Conservation (phyloP, 495 filamentous ascomycete genomes). For the Ramalina peruviana region DNA sequence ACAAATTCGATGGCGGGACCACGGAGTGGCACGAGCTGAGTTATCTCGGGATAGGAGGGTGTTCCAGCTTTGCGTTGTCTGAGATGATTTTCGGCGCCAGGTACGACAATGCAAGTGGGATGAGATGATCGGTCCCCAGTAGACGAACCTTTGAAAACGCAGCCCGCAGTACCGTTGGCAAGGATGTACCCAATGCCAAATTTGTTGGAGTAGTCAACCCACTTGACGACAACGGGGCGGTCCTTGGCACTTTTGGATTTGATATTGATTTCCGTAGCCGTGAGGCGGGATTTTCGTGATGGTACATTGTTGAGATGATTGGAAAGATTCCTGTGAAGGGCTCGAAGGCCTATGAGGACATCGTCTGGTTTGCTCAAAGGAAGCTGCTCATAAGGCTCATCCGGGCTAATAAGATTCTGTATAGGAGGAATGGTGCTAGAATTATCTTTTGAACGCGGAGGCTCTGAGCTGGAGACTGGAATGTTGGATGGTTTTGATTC, state of each 20-base stretch:
- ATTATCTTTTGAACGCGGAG: not conserved
- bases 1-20: slow-evolving; percentile 63
- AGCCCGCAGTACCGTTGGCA: slow-evolving; percentile 71
- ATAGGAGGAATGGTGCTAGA: not conserved
- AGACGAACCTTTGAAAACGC: slow-evolving; percentile 49
- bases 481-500: not conserved
- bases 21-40: slow-evolving; percentile 51
- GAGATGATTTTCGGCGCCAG: slow-evolving; percentile 41
- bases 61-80: slow-evolving; percentile 10
- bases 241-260: slow-evolving; percentile 5
- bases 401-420: slow-evolving; percentile 31
- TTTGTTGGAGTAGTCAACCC: slow-evolving; percentile 91
- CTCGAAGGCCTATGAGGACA: slow-evolving; percentile 34
- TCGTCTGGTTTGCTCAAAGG: slow-evolving; percentile 36
- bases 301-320: slow-evolving; percentile 6
- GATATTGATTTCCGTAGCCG: not conserved
- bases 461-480: not conserved
- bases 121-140: slow-evolving; percentile 35
- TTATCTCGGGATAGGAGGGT: slow-evolving; percentile 35
- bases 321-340: slow-evolving; percentile 38
- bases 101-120: slow-evolving; percentile 54
- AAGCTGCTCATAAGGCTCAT: slow-evolving; percentile 33
- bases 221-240: slow-evolving; percentile 54
- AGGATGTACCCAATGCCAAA: slow-evolving; percentile 79
- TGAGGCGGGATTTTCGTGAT: not conserved